phyloP scores from a whole-genome alignment of 2,329 filamentous ascomycete species.

The Rugonectria rugulosa region DNA sequence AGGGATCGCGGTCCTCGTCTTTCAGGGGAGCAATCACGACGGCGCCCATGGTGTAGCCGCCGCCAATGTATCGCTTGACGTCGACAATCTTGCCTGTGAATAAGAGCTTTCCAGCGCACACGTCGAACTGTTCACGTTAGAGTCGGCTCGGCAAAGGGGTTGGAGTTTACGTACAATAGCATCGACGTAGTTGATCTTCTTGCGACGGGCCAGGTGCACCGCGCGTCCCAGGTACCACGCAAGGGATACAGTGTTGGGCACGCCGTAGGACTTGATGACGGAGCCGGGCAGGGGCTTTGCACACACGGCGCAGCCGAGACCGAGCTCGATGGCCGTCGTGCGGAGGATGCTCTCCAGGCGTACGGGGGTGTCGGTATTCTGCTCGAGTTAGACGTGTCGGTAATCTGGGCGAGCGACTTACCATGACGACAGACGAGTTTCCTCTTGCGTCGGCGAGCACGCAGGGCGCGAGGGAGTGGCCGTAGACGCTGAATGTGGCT shows the following conservation, averaged over 20 bases:
- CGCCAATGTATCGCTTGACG: constrained; percentile 47
- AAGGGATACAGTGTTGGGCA: constrained; percentile 56
- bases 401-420: background rate
- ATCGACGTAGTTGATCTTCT: constrained; percentile 36
- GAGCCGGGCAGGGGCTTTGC: constrained; percentile 44
- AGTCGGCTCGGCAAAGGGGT: fast-evolving
- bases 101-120: constrained; percentile 45
- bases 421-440: constrained; percentile 44
- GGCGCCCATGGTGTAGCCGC: constrained; percentile 52
- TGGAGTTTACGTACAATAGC: constrained; percentile 28
- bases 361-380: constrained; percentile 45
- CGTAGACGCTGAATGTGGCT: constrained; percentile 50
- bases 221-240: constrained; percentile 66
- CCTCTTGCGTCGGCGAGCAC: constrained; percentile 47
- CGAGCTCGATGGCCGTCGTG: constrained; percentile 48
- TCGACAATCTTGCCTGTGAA: constrained; percentile 52
- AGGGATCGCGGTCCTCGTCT: constrained; percentile 41
- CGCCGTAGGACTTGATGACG: constrained; percentile 43
- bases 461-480: constrained; percentile 46
- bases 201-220: constrained; percentile 31
- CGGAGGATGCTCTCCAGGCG: constrained; percentile 47
- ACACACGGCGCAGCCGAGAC: constrained; percentile 47
- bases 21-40: constrained; percentile 44
- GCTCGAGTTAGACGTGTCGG: background rate
- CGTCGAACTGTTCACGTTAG: constrained; percentile 29